phyloP scores from a whole-genome alignment of 1,139 yeast species.

The Hyphopichia wangnamkhiaoensis region DNA sequence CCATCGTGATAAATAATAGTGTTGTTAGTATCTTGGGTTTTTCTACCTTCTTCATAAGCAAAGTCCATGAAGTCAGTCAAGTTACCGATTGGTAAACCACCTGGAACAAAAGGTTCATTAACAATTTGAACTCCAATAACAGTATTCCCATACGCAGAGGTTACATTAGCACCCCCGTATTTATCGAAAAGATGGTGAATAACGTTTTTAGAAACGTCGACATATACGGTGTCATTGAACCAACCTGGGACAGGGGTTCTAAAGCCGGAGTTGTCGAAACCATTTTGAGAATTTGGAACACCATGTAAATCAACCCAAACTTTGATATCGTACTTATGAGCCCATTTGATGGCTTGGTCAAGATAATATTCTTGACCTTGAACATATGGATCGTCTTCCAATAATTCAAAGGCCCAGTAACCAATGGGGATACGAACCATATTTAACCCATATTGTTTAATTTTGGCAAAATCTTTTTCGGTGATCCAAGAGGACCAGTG shows the following conservation, averaged over 20 bases:
- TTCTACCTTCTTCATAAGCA: conserved; percentile 13
- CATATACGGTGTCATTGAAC: conserved; percentile 10
- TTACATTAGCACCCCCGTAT: conserved; percentile 38
- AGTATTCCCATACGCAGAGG: conserved; percentile 36
- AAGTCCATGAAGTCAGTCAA: conserved; percentile 15
- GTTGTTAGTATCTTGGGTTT: conserved; percentile 11
- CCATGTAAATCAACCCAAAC: conserved; percentile 28
- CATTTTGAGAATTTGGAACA: conserved; percentile 31
- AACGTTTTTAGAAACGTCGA: conserved; percentile 24
- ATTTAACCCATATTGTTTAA: conserved; percentile 20
- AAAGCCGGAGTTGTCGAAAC: conserved; percentile 28
- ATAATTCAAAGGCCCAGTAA: conserved; percentile 26
- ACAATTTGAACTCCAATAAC: conserved; percentile 22
- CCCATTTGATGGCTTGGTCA: conserved; percentile 26
- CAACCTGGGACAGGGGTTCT: conserved; percentile 13
- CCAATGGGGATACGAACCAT: conserved; percentile 28
- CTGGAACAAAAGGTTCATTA: conserved; percentile 24
- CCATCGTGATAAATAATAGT: conserved; percentile 25
- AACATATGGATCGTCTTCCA: conserved; percentile 22
- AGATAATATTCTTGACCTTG: conserved; percentile 26
- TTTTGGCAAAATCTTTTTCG: conserved; percentile 20
- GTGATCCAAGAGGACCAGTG: conserved; percentile 25
- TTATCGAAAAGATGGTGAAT: conserved; percentile 43
- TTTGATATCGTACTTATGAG: conserved; percentile 16
- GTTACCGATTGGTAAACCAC: conserved; percentile 14